A percentile compares a stretch with the other conserved stretches of the same genome.
phyloP scores from a whole-genome alignment of 1,284 basidiomycete genomes.

The Papiliotrema flavescens region DNA sequence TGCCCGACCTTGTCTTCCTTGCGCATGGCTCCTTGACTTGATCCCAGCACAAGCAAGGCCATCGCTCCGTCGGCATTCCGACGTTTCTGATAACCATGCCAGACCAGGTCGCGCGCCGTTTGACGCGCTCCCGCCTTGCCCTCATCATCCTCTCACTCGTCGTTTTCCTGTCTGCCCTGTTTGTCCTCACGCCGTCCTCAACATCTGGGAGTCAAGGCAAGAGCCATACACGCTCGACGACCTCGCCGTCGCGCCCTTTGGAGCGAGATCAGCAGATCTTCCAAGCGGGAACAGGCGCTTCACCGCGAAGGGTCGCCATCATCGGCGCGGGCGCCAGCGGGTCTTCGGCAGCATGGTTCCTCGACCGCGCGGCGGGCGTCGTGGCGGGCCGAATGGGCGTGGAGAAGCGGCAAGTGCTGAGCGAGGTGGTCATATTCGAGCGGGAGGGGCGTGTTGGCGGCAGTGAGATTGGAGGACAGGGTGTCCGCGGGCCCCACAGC shows the following conservation, averaged over 20 bases:
- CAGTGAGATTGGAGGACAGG: constrained; percentile 53
- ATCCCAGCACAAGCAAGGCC: too few species aligned
- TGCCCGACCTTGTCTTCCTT: too few species aligned
- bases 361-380: constrained; percentile 56
- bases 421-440: constrained; percentile 78
- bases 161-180: neutral
- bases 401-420: constrained; percentile 53
- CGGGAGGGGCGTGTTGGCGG: constrained; percentile 72
- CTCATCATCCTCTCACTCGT: neutral
- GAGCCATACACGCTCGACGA: too few species aligned
- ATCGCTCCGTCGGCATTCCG: too few species aligned
- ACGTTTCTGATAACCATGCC: neutral
- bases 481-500: neutral
- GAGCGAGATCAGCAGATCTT: too few species aligned
- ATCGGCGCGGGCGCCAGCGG: constrained; percentile 86
- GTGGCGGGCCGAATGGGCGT: constrained; percentile 62
- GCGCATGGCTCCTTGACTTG: too few species aligned
- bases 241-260: too few species aligned
- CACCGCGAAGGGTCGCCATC: constrained; percentile 60
- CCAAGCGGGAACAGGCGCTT: constrained; percentile 1
- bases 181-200: neutral
- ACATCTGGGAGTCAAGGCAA: too few species aligned
- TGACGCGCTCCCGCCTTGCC: neutral
- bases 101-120: neutral
- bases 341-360: constrained; percentile 80